Evolutionary conservation across 805 yeast genomes (phyloP).

Genomic region (Saccharomycopsis sp.): DNA sequence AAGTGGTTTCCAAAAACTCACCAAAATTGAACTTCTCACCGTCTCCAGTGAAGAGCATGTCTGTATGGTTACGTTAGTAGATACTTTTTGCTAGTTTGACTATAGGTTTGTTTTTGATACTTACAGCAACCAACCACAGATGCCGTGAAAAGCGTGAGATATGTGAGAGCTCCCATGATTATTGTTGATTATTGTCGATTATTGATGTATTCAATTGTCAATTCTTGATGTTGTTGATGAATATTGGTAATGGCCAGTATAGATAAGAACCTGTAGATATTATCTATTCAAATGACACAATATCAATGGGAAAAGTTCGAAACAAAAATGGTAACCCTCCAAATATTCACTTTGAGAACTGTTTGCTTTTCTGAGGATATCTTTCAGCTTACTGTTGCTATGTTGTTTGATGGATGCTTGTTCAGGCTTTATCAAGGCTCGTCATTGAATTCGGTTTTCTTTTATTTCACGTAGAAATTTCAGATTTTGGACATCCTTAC

Average conservation of each 20-base stretch:
- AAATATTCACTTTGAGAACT: no score
- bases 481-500: background rate
- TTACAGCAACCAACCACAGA: slow-evolving; percentile 34
- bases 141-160: slow-evolving; percentile 27
- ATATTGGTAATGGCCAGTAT: no score
- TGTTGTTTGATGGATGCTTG: no score
- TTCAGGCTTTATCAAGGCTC: background rate
- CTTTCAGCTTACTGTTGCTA: background rate
- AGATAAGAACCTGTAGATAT: no score
- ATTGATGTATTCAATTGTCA: background rate
- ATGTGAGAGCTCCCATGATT: slow-evolving; percentile 22
- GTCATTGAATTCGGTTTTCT: background rate
- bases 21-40: slow-evolving; percentile 94
- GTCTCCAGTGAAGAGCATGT: slow-evolving; percentile 80
- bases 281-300: no score
- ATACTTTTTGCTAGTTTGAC: background rate
- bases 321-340: no score
- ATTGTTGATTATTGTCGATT: background rate
- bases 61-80: slow-evolving; percentile 16
- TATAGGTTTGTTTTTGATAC: slow-evolving; percentile 17
- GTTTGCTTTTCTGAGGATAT: background rate
- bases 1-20: slow-evolving; percentile 70
- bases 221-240: no score
- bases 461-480: background rate
- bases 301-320: no score